Evolutionary conservation across 768 basidiomycete genomes (phyloP), one percentile per base, ranked within the genome.

Genomic region (Coprinopsis marcescibilis): DNA sequence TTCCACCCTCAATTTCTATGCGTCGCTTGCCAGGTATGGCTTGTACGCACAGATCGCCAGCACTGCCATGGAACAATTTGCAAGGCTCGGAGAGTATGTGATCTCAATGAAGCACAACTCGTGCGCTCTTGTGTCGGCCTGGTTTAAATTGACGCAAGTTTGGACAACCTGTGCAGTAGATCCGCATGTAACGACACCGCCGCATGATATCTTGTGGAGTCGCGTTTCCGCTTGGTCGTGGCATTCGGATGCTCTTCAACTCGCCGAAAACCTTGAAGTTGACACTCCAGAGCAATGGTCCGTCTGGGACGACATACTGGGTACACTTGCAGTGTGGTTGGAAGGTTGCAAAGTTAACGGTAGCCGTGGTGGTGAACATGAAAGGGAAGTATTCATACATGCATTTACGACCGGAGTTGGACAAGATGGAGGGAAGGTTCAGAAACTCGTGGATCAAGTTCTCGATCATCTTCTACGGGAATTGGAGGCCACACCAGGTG

Each of bases 131-230:
- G 65, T 64, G 30, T 48, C 62, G 21, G 70, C 78, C 2, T 92
- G 85, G 77, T 65, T 76, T 4, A 64, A 66, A 8, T 64, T 91
- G 7, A 53, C 90, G 2, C 77, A 78, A 49, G 67, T 72, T 0
- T 97, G 92, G 93, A 83, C 72, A 4, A 69, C 77, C 2, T 94
- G 89, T 54, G 90, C 92, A 0, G 76, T 80, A n/a, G 87, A 98
- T 57, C 94, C 95, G 4, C 95, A 98, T 59, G 71, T 74, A 45
- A 94, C 91, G 5, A 85, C 81, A 2, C 91, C 91, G 0, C 73
- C 71, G 6, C 95, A 98, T 62, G 90, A 89, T 44, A 80, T 97
- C 40, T 65, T 86, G 7, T 98, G 95, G 94, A 89, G 83, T 46
- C 89, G 92, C 57, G 69, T 95, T 8, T 65, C 70, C n/a, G 81